Evolutionary conservation across 345 rosid species (phyloP).

Genomic region (Citrus inodora): DNA sequence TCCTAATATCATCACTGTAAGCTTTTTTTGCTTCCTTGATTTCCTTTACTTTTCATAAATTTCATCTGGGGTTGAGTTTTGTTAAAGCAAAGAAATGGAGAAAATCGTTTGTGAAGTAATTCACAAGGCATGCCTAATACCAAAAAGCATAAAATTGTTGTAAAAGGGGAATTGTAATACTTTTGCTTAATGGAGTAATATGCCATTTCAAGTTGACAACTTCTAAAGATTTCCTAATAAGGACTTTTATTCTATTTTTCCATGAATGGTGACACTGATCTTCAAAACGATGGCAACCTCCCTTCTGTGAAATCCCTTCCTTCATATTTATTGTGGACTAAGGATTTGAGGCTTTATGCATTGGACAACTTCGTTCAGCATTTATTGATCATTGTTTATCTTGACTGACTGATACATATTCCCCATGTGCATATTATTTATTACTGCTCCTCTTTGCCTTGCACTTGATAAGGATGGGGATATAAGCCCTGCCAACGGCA

Average conservation of each 20-base stretch:
- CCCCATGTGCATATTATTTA: constrained; percentile 43
- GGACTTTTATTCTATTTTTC: neutral
- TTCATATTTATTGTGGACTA: constrained; percentile 4
- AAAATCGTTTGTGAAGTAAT: constrained; percentile 1
- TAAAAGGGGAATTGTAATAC: constrained; percentile 6
- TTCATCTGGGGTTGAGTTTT: neutral
- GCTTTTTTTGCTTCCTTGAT: constrained; percentile 7
- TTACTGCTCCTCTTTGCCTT: constrained; percentile 18
- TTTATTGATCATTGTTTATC: constrained; percentile 22
- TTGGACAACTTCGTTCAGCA: constrained; percentile 27
- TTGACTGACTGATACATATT: constrained; percentile 14
- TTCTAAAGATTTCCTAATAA: neutral
- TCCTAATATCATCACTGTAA: constrained; percentile 69
- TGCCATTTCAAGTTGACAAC: constrained; percentile 13
- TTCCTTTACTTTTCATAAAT: neutral
- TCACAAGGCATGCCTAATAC: neutral
- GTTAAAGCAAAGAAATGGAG: constrained; percentile 6
- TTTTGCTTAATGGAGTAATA: constrained; percentile 5
- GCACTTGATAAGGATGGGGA: constrained; percentile 9
- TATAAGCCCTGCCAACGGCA: neutral
- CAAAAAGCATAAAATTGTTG: constrained; percentile 4
- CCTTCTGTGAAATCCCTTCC: neutral
- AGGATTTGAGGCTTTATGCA: neutral
- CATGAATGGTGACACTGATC: neutral
- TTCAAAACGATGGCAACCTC: neutral